These are phyloP conservation scores for Solanum hybrid DNA, from an alignment of 305 asterid genomes.

Conservation along the genomic window DNA sequence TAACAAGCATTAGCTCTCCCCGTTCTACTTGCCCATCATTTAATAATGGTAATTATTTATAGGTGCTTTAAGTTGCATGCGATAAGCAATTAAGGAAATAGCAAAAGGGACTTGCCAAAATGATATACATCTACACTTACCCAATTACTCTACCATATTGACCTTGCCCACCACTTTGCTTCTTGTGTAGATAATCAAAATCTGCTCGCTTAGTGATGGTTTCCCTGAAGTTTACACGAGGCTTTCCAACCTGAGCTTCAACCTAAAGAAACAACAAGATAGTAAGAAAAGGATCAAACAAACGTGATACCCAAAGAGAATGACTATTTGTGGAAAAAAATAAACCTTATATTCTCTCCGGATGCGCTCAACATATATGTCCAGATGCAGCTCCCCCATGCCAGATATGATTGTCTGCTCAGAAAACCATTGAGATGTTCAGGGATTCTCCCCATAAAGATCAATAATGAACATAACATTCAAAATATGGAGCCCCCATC, in stretches of 20 bases:
- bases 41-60: neutral
- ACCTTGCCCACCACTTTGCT: conserved; percentile 99
- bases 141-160: conserved; percentile 97
- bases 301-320: neutral
- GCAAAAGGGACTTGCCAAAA: neutral
- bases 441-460: neutral
- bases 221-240: conserved; percentile 97
- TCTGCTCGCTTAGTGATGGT: conserved; percentile 88
- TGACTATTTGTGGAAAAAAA: neutral
- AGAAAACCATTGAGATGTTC: conserved; percentile 21
- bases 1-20: neutral
- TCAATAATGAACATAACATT: neutral
- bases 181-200: conserved; percentile 93
- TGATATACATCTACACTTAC: conserved; percentile 28
- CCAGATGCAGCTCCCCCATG: conserved; percentile 98
- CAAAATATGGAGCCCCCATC: neutral
- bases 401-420: conserved; percentile 95
- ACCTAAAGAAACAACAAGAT: conserved; percentile 41
- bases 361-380: conserved; percentile 95
- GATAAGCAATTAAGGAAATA: neutral
- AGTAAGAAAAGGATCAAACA: neutral
- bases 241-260: conserved; percentile 89
- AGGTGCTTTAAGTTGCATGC: neutral
- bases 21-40: neutral
- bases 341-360: conserved; percentile 90